Evolutionary conservation across 1,284 basidiomycete genomes (phyloP).

Genomic region (Marasmius fiardii): DNA sequence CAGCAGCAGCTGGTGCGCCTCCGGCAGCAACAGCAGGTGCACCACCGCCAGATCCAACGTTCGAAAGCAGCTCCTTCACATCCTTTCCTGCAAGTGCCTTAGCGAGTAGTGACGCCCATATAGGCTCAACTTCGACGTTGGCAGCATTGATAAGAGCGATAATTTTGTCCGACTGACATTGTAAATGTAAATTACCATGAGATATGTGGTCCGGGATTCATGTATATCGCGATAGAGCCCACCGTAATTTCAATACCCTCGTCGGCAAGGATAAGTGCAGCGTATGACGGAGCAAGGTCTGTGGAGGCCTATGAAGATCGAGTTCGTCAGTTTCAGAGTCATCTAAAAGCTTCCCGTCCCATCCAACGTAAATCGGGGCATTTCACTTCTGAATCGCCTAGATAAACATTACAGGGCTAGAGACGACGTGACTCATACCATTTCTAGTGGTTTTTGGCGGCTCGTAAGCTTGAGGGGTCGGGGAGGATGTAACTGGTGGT

Average conservation of each 20-base stretch:
- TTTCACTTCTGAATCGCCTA: background rate
- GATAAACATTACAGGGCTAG: background rate
- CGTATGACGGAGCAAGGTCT: conserved; percentile 89
- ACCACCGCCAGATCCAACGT: conserved; percentile 84
- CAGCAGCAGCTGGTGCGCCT: conserved; percentile 58
- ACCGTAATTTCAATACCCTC: conserved; percentile 97
- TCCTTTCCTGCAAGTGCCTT: conserved; percentile 99
- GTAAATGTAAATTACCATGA: conserved; percentile 1
- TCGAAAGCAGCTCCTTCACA: conserved; percentile 92
- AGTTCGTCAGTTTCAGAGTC: background rate
- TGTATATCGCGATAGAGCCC: conserved; percentile 34
- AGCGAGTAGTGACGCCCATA: conserved; percentile 96
- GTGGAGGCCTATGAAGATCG: conserved; percentile 39
- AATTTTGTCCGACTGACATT: conserved; percentile 97
- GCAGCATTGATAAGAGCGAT: conserved; percentile 81
- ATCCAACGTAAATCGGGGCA: background rate
- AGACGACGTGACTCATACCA: background rate
- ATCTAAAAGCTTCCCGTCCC: background rate
- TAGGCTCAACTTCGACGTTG: conserved; percentile 86
- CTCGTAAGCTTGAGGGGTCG: background rate
- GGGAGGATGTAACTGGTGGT: background rate
- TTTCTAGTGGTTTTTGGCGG: background rate
- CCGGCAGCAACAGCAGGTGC: conserved; percentile 67
- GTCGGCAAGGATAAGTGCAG: conserved; percentile 95
- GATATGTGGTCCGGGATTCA: background rate